Conservation (phyloP, 2,329 filamentous ascomycete species). For the Zymoseptoria brevis region DNA sequence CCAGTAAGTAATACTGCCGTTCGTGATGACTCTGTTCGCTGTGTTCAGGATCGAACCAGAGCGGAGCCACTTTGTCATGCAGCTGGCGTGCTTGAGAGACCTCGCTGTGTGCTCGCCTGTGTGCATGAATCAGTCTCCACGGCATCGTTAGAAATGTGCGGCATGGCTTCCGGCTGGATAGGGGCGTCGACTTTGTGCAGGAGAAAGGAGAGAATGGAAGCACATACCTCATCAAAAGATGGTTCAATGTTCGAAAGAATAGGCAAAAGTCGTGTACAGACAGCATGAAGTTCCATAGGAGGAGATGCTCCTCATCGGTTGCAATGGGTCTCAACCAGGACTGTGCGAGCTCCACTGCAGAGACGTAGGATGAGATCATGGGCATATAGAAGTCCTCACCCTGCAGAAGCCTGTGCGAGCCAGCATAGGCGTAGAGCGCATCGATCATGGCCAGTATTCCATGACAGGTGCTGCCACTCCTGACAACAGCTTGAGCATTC, state of each 20-base stretch:
- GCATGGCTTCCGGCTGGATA: too few relatives aligned
- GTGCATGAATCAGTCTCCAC: neutral
- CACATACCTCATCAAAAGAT: constrained; percentile 62
- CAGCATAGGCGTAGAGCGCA: neutral
- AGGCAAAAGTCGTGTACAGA: constrained; percentile 62
- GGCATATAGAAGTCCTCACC: constrained; percentile 8
- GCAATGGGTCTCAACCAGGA: neutral
- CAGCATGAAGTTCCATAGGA: constrained; percentile 78
- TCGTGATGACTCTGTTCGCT: constrained; percentile 28
- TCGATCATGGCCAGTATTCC: constrained; percentile 9
- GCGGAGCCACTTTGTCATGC: neutral
- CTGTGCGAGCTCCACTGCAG: constrained; percentile 4
- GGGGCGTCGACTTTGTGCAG: too few relatives aligned
- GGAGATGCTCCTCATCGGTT: constrained; percentile 48
- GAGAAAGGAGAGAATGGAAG: neutral
- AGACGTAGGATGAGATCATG: constrained; percentile 5
- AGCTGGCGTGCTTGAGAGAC: constrained; percentile 1
- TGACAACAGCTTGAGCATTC: constrained; percentile 6
- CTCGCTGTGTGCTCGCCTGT: constrained; percentile 1
- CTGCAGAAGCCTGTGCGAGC: neutral
- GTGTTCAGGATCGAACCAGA: neutral
- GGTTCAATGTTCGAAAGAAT: constrained; percentile 84
- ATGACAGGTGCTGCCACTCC: constrained; percentile 2
- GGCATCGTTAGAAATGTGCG: too few relatives aligned
- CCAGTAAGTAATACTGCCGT: constrained; percentile 34